phyloP scores from a whole-genome alignment of 139 green algal species.

The Coccomyxa sp. region DNA sequence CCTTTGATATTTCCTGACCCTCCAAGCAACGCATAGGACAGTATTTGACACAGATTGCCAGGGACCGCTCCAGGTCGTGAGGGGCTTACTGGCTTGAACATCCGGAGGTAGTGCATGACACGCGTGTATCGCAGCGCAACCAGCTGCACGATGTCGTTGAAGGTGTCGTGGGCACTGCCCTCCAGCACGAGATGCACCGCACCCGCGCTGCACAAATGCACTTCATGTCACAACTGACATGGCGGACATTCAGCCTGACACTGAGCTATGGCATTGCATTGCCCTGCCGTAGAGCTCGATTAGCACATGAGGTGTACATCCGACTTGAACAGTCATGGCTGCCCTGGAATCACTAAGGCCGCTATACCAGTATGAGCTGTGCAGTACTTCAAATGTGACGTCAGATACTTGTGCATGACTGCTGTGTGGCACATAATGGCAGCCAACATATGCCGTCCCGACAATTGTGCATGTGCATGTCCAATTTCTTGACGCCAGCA shows the following conservation, averaged over 20 bases:
- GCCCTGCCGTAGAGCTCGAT: too few relatives aligned
- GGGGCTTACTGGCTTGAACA: neutral
- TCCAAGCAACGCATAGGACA: too few relatives aligned
- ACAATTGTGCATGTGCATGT: neutral
- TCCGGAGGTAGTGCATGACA: neutral
- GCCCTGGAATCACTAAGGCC: neutral
- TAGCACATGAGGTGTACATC: too few relatives aligned
- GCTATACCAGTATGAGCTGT: neutral
- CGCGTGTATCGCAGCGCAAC: neutral
- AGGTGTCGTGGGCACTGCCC: conserved; percentile 41
- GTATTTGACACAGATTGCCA: too few relatives aligned
- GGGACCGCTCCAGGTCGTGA: neutral
- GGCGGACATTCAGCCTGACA: too few relatives aligned
- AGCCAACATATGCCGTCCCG: neutral
- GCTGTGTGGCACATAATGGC: neutral
- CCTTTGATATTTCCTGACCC: too few relatives aligned
- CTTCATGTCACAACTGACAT: too few relatives aligned
- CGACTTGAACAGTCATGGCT: too few relatives aligned
- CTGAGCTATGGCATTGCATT: too few relatives aligned
- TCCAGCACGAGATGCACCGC: conserved; percentile 35
- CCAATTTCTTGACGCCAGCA: neutral
- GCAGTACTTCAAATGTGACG: neutral
- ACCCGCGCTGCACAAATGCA: conserved; percentile 22
- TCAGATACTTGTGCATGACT: neutral
- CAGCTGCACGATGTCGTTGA: conserved; percentile 24